These are phyloP conservation scores for Somion occarium DNA, from an alignment of 1,284 basidiomycete species.

Conservation along the genomic window DNA sequence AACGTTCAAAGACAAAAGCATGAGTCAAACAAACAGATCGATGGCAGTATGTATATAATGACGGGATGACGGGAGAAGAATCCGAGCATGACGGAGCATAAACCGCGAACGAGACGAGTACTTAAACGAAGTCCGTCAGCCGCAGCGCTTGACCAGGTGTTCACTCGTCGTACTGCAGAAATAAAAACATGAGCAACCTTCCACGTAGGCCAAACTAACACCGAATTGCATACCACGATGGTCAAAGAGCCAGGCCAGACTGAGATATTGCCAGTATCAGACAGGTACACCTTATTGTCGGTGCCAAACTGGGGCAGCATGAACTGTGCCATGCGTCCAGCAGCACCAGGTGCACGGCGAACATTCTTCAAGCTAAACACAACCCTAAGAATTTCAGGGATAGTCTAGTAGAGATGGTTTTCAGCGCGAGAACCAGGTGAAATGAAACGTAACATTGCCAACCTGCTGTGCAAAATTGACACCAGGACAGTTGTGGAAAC, in stretches of 20 bases:
- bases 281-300: constrained; percentile 23
- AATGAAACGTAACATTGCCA: neutral
- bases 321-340: constrained; percentile 35
- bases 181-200: too few species aligned
- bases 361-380: constrained; percentile 43
- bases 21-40: too few species aligned
- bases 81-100: too few species aligned
- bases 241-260: constrained; percentile 27
- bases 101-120: too few species aligned
- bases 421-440: neutral
- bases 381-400: constrained; percentile 39
- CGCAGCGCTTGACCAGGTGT: too few species aligned
- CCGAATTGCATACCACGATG: constrained; percentile 24
- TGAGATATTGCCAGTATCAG: constrained; percentile 21
- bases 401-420: constrained; percentile 16
- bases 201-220: too few species aligned
- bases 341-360: constrained; percentile 36
- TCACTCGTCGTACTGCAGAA: too few species aligned
- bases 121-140: too few species aligned
- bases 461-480: constrained; percentile 33
- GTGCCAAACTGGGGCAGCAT: constrained; percentile 18
- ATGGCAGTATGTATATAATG: too few species aligned
- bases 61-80: too few species aligned
- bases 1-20: too few species aligned
- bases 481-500: constrained; percentile 42